Evolutionary conservation across 352 stramenopile genomes (phyloP), one percentile per base, ranked within the genome.

Genomic region (Globisporangium radiosum): DNA sequence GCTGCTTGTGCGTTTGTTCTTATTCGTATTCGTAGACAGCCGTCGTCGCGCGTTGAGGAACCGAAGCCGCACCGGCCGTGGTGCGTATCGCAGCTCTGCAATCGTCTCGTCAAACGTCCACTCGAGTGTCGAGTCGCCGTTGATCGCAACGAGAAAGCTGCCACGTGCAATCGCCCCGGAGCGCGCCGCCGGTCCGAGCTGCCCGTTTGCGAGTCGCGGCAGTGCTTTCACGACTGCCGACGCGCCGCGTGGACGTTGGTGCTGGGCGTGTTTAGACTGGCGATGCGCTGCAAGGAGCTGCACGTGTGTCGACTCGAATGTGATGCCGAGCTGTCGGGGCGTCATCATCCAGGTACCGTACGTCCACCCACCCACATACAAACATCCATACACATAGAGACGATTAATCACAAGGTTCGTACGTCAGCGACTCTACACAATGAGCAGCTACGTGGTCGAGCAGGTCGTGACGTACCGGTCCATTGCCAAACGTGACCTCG

Each of bases 141-240:
- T 92, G 66, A 92, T 87, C 11, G 66, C 78, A 15, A 88, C 69
- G 19, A 92, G 64, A 54, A 85, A 85, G 53, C 78, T 90, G 4
- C 83, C 81, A 9, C 72, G 48, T 8, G 60, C 64, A 33, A 91
- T 76, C 1, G 79, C 40, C 0, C 70, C 71, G 0, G 79, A 89
- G 7, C 77, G 69, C 56, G 88, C 83, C 0, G 83, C 81, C 42
- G 83, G 78, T 3, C 83, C 83, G 15, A 75, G 60, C 8, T 85
- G 65, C 9, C 83, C 81, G 45, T 85, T 85, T 0, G 69, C 64
- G 15, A 89, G 70, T n/a, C 69, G 69, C 4, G 79, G 75, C 8
- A 92, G 60, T 0, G 80, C 66, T 62, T 92, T 92, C 14, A 92
- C 75, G 42, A 90, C 80, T 0, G 82, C 80, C 4, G 76, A 88